phyloP scores from a whole-genome alignment of 495 filamentous ascomycete genomes.

The Xylaria grammica region DNA sequence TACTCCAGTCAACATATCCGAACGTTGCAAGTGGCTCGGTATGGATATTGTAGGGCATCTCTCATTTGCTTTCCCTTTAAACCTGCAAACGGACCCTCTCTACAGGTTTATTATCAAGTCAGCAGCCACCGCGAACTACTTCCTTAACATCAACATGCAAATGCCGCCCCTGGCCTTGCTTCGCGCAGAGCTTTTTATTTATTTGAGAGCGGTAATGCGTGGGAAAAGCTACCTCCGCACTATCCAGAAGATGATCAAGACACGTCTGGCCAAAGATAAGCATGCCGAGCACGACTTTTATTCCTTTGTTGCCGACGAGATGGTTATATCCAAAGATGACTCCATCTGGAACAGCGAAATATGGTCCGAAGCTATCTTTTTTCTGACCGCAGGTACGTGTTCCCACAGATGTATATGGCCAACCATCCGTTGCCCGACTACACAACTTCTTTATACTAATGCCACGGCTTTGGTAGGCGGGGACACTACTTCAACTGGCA shows the following conservation, averaged over 20 bases:
- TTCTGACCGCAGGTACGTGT: slow-evolving; percentile 27
- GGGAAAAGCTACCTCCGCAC: neutral
- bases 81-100: slow-evolving; percentile 4
- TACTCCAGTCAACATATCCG: slow-evolving; percentile 17
- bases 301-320: slow-evolving; percentile 44
- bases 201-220: neutral
- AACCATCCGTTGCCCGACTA: no score
- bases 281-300: slow-evolving; percentile 29
- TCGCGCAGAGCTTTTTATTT: neutral
- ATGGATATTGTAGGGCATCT: slow-evolving; percentile 17
- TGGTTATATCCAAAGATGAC: slow-evolving; percentile 27
- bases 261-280: slow-evolving; percentile 21
- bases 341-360: slow-evolving; percentile 16
- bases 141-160: slow-evolving; percentile 3
- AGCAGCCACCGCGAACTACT: neutral
- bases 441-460: no score
- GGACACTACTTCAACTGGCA: slow-evolving; percentile 4
- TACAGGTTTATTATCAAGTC: neutral
- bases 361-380: slow-evolving; percentile 24
- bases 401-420: no score
- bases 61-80: slow-evolving; percentile 10
- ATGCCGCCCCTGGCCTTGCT: neutral
- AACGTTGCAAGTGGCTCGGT: neutral
- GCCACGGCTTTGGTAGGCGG: no score
- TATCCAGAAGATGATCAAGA: slow-evolving; percentile 5